These are phyloP conservation scores for Cucurbita ficifolia DNA, from an alignment of 306 rosid species.

Conservation along the genomic window DNA sequence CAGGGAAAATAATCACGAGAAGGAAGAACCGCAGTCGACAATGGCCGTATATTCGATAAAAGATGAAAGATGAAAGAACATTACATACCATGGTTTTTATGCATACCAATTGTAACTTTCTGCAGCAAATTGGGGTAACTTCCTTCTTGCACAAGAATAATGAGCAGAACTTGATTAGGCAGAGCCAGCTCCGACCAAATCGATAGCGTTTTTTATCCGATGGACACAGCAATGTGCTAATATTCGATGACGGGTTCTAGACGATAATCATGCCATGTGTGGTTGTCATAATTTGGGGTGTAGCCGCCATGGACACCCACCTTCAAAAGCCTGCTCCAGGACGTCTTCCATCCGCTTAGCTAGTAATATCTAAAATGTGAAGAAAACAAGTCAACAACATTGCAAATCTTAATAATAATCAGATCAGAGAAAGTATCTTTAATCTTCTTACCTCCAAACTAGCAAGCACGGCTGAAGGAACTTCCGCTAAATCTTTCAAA, in stretches of 20 bases:
- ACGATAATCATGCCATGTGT: neutral
- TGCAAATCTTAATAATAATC: no score
- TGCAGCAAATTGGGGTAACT: neutral
- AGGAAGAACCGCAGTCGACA: neutral
- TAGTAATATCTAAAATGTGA: slow-evolving; percentile 4
- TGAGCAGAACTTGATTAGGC: neutral
- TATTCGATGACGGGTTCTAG: neutral
- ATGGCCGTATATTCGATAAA: neutral
- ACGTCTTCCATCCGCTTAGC: slow-evolving; percentile 17
- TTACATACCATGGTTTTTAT: neutral
- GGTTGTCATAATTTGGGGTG: slow-evolving; percentile 11
- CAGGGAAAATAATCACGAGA: neutral
- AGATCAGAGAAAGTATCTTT: neutral
- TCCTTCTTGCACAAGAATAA: neutral
- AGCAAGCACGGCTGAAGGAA: slow-evolving; percentile 66
- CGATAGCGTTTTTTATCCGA: neutral
- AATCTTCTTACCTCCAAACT: slow-evolving; percentile 49
- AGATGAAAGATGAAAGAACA: neutral
- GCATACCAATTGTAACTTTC: neutral
- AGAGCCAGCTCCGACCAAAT: neutral
- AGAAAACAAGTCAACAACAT: neutral
- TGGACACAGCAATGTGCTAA: neutral
- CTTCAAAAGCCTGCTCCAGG: slow-evolving; percentile 16
- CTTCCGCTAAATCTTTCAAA: slow-evolving; percentile 85
- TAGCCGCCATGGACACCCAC: slow-evolving; percentile 15